A percentile compares a stretch with the other conserved stretches of the same genome.
These are phyloP conservation scores for Acanthamoeba sp. DNA, from an alignment of 208 protist species.

Conservation along the genomic window DNA sequence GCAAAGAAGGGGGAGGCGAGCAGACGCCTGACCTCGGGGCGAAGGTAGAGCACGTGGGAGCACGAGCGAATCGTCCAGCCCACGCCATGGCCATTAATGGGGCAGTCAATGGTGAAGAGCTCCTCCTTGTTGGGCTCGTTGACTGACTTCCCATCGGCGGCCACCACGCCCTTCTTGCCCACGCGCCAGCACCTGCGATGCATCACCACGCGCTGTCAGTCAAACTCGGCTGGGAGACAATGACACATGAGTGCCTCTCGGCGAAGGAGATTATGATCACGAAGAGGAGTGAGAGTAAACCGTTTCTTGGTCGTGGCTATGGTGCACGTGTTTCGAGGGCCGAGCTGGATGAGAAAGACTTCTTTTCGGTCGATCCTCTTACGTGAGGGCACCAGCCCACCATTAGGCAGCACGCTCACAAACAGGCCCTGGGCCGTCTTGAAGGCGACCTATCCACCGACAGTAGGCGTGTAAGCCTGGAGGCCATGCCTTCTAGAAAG, in stretches of 20 bases:
- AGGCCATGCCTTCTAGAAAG: no score
- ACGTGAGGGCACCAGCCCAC: neutral
- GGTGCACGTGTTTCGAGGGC: slow-evolving; percentile 31
- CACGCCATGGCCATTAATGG: neutral
- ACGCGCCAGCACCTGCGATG: slow-evolving; percentile 36
- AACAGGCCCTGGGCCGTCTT: slow-evolving; percentile 1
- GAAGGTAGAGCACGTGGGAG: neutral
- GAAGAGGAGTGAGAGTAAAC: no score
- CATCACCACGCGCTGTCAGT: neutral
- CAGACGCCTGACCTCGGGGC: neutral
- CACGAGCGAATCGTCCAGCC: slow-evolving; percentile 4
- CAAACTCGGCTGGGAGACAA: neutral
- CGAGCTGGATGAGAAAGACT: slow-evolving; percentile 47
- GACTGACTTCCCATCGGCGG: slow-evolving; percentile 22
- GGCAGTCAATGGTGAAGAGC: slow-evolving; percentile 26
- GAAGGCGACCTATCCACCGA: slow-evolving; percentile 4
- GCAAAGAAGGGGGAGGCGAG: neutral
- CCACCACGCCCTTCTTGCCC: slow-evolving; percentile 53
- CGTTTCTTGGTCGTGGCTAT: slow-evolving; percentile 58
- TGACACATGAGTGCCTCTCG: no score
- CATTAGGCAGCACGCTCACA: slow-evolving; percentile 36
- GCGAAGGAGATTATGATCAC: no score
- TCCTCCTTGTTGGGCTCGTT: slow-evolving; percentile 7
- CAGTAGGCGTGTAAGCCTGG: no score
- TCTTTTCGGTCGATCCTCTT: neutral